These are phyloP conservation scores for Coemansia sp. DNA, from an alignment of 192 early-diverging fungal genomes.

Conservation along the genomic window DNA sequence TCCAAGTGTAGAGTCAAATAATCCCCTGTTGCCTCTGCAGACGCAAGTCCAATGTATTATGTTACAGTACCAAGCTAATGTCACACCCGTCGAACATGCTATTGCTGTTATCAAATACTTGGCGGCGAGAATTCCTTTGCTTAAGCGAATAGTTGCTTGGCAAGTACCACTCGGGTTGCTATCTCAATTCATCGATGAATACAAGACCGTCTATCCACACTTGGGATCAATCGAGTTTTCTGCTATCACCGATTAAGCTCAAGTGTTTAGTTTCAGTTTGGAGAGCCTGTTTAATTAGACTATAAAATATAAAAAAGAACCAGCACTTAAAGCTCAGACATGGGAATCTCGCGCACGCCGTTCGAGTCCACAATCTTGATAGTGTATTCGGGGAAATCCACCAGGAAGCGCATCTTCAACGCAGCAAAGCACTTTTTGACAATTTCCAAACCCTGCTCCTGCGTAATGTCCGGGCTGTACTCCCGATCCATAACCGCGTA, in stretches of 20 bases:
- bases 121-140: background rate
- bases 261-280: background rate
- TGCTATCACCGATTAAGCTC: background rate
- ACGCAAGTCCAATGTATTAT: background rate
- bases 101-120: background rate
- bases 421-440: slow-evolving; percentile 82
- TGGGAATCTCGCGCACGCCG: slow-evolving; percentile 62
- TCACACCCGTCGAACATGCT: background rate
- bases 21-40: background rate
- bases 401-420: slow-evolving; percentile 79
- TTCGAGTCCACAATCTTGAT: slow-evolving; percentile 86
- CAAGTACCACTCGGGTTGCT: background rate
- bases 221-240: slow-evolving; percentile 2
- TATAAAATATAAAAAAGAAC: background rate
- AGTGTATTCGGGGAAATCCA: slow-evolving; percentile 78
- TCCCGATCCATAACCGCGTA: slow-evolving; percentile 91
- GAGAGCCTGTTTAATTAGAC: background rate
- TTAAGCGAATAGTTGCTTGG: background rate
- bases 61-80: background rate
- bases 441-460: slow-evolving; percentile 84
- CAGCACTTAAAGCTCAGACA: slow-evolving; percentile 11
- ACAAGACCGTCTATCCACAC: slow-evolving; percentile 6
- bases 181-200: background rate
- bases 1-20: background rate
- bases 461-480: slow-evolving; percentile 74